Conservation (phyloP, 345 rosid genomes). For the Eucalyptus guilfoylei region DNA sequence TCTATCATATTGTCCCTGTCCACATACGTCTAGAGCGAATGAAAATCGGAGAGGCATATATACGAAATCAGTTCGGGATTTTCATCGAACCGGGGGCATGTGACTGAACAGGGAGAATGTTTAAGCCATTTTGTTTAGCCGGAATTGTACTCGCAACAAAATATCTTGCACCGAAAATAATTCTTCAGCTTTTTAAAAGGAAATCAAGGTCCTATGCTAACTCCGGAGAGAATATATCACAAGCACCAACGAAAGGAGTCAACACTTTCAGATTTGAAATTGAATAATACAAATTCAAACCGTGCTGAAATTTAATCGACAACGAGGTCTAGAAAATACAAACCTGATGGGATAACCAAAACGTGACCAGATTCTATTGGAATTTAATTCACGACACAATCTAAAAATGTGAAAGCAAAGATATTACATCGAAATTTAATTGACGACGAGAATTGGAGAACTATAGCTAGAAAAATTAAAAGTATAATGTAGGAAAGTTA, state of each 20-base stretch:
- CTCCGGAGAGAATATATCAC: not conserved
- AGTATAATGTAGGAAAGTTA: not conserved
- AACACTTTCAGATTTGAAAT: no score
- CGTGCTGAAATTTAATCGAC: fast-evolving
- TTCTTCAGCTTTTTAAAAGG: not conserved
- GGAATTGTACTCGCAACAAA: not conserved
- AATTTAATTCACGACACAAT: no score
- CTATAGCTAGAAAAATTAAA: not conserved
- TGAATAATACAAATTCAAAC: not conserved
- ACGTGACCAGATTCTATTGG: no score
- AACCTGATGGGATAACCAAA: no score
- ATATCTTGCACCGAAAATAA: not conserved
- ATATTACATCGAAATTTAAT: no score
- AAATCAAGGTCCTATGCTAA: not conserved
- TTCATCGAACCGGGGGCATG: no score
- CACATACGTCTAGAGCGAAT: not conserved
- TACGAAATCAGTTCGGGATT: not conserved
- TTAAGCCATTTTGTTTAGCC: no score
- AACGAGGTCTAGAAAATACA: no score
- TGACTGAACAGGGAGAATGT: no score
- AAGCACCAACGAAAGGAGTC: not conserved
- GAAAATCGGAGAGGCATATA: not conserved
- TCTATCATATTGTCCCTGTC: not conserved
- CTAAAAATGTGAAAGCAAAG: no score
- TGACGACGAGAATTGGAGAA: not conserved